Conservation (phyloP, 352 stramenopile species). For the Globisporangium camurandrum region DNA sequence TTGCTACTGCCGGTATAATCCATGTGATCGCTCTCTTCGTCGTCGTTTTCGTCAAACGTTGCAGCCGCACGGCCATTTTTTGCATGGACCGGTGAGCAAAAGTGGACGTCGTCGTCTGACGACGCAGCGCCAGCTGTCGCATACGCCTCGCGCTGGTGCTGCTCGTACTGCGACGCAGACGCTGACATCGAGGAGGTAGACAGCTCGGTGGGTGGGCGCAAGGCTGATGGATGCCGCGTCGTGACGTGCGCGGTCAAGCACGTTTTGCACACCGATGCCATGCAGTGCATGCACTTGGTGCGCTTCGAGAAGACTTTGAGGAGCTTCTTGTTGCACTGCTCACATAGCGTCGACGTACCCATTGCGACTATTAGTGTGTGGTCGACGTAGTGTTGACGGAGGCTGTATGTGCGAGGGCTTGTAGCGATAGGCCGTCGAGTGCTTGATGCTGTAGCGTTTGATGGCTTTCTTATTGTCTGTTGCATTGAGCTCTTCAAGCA, state of each 20-base stretch:
- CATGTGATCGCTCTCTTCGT: conserved; percentile 15
- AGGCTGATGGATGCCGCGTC: conserved; percentile 32
- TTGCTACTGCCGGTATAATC: no score
- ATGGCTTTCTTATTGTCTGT: no score
- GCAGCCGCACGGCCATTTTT: conserved; percentile 12
- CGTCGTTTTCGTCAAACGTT: conserved; percentile 21
- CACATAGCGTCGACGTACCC: conserved; percentile 34
- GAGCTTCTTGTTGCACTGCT: conserved; percentile 68
- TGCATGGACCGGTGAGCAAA: conserved; percentile 30
- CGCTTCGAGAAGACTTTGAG: conserved; percentile 67
- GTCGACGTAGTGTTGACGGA: neutral
- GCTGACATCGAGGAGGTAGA: conserved; percentile 1
- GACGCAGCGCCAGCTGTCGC: neutral
- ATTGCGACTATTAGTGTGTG: conserved; percentile 13
- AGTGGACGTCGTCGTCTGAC: conserved; percentile 43
- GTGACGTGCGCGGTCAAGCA: conserved; percentile 42
- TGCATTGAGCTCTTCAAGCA: no score
- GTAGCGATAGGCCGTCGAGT: no score
- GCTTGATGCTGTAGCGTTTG: no score
- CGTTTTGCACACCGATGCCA: conserved; percentile 42
- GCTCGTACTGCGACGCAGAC: neutral
- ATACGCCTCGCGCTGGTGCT: conserved; percentile 3
- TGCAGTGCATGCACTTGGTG: conserved; percentile 67
- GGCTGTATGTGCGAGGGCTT: neutral
- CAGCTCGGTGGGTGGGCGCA: neutral